Percentiles rank a stretch among this genome's conserved stretches.
These are phyloP conservation scores for Podaxis pistillaris DNA, from an alignment of 768 basidiomycete species.

Conservation along the genomic window DNA sequence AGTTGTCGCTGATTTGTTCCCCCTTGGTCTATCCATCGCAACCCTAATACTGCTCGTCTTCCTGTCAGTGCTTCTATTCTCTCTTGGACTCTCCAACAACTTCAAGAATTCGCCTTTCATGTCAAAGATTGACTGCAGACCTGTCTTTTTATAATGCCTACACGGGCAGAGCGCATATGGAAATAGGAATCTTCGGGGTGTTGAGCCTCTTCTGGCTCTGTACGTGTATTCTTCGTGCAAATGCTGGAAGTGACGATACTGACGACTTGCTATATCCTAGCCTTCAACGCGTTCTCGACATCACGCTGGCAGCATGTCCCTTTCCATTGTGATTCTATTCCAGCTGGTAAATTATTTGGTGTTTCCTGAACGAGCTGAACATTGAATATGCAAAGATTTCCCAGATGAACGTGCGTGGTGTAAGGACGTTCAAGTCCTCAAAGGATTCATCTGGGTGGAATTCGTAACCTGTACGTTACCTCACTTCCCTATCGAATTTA, in stretches of 20 bases:
- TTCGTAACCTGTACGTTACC: slow-evolving; percentile 44
- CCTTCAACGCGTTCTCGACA: slow-evolving; percentile 60
- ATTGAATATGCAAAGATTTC: slow-evolving; percentile 29
- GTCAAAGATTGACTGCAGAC: slow-evolving; percentile 41
- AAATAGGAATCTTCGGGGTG: slow-evolving; percentile 43
- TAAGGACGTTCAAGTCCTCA: slow-evolving; percentile 50
- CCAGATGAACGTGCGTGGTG: slow-evolving; percentile 51
- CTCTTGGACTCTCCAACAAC: neutral
- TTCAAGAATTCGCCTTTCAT: neutral
- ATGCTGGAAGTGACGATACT: neutral
- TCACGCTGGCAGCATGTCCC: slow-evolving; percentile 52
- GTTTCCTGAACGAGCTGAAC: too few relatives aligned
- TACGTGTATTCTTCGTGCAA: slow-evolving; percentile 23
- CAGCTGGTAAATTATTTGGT: slow-evolving; percentile 35
- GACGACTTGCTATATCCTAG: slow-evolving; percentile 23
- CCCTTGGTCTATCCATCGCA: slow-evolving; percentile 55
- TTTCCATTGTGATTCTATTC: slow-evolving; percentile 46
- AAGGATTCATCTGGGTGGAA: slow-evolving; percentile 58
- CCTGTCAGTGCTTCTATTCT: slow-evolving; percentile 33
- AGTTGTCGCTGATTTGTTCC: slow-evolving; percentile 61
- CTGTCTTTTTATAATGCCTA: slow-evolving; percentile 38
- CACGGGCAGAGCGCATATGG: slow-evolving; percentile 45
- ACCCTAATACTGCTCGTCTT: slow-evolving; percentile 42
- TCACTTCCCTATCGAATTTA: neutral
- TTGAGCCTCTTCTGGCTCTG: slow-evolving; percentile 56